Conservation (phyloP, 805 yeast genomes). For the Torulaspora maleeae region DNA sequence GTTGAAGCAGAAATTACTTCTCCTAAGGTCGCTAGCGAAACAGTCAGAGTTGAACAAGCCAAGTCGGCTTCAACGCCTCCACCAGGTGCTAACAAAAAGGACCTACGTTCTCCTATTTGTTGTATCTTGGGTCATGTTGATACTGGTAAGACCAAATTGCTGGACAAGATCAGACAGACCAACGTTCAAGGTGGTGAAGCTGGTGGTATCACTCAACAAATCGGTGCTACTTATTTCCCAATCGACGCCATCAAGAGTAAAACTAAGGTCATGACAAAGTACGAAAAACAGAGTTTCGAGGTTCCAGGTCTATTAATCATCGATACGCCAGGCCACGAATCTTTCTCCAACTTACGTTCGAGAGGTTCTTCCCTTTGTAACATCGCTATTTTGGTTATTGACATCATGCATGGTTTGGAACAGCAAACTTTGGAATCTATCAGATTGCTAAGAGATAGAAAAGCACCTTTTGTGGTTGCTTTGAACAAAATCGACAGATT, state of each 20-base stretch:
- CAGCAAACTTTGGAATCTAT: constrained; percentile 96
- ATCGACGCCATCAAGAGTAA: constrained; percentile 87
- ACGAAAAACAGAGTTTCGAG: constrained; percentile 79
- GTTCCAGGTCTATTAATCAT: constrained; percentile 96
- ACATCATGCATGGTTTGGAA: constrained; percentile 98
- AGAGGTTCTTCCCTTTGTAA: constrained; percentile 99
- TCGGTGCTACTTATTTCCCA: constrained; percentile 99
- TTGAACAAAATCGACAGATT: constrained; percentile 96
- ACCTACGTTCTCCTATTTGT: constrained; percentile 97
- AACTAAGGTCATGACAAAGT: constrained; percentile 84
- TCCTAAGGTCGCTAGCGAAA: constrained; percentile 22
- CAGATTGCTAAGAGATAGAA: constrained; percentile 85
- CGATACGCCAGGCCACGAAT: constrained; percentile 99
- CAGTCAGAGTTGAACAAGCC: not conserved
- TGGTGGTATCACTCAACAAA: constrained; percentile 99
- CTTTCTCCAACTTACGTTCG: constrained; percentile 93
- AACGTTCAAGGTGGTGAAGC: constrained; percentile 99
- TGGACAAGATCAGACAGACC: constrained; percentile 96
- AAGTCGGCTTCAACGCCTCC: constrained; percentile 25
- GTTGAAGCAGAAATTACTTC: constrained; percentile 29
- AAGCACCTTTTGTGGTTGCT: constrained; percentile 97
- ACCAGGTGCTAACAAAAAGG: constrained; percentile 37
- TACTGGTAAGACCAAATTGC: constrained; percentile 96
- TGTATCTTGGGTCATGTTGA: constrained; percentile 99
- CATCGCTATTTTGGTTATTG: constrained; percentile 97